Evolutionary conservation across 441 rosid genomes (phyloP).

Genomic region (Aleurites moluccanus): DNA sequence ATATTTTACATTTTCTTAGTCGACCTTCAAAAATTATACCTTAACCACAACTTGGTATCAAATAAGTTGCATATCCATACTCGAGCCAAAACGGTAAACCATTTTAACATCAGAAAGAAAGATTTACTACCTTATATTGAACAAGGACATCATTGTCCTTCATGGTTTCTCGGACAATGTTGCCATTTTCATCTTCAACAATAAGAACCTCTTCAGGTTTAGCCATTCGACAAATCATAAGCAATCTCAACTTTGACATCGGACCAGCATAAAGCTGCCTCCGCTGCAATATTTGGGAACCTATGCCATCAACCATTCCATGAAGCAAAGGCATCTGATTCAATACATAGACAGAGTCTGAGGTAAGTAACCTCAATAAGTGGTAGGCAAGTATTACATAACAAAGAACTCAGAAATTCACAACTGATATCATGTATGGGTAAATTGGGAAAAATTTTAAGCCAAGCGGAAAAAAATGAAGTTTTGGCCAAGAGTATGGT

Average conservation of each 20-base stretch:
- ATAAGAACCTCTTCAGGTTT: constrained; percentile 99
- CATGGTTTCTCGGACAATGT: constrained; percentile 98
- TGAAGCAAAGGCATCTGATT: constrained; percentile 75
- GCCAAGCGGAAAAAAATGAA: not conserved
- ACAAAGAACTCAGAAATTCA: not conserved
- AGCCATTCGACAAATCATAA: constrained; percentile 99
- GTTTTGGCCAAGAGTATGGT: not conserved
- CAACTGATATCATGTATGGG: not conserved
- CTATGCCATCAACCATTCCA: constrained; percentile 85
- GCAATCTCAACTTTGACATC: constrained; percentile 91
- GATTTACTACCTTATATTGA: constrained; percentile 79
- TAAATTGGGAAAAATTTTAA: not conserved
- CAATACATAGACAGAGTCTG: constrained; percentile 8
- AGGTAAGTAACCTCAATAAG: constrained; percentile 23
- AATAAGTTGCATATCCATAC: not conserved
- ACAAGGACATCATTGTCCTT: constrained; percentile 99
- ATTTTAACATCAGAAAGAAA: constrained; percentile 9
- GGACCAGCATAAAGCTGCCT: constrained; percentile 89
- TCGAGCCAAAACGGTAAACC: not conserved
- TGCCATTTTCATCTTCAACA: constrained; percentile 99
- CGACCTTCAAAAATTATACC: not conserved
- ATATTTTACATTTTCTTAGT: not conserved
- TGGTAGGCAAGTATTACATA: not conserved
- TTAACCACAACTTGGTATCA: constrained; percentile 1
- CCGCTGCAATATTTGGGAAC: constrained; percentile 78